Base-by-base conservation (phyloP, 352 stramenopile genomes). In the Phytophthora nicotianae region DNA sequence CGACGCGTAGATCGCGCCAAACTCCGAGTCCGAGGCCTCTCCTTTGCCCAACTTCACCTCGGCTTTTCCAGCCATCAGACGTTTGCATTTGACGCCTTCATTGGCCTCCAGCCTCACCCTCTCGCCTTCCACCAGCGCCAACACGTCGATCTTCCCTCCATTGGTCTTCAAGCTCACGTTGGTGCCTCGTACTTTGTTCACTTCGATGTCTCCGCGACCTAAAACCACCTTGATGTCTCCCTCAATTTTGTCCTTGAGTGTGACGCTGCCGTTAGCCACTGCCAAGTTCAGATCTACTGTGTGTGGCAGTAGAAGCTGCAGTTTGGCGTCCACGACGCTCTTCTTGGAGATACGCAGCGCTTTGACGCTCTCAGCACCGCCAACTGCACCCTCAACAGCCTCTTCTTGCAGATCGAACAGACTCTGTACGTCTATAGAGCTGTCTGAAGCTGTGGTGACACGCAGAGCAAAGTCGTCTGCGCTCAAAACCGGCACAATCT, bases 1-100 rank as follows among this genome's bases (percentile, higher is more conserved):
- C 6, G 79, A 56, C 46, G 81, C 74, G 62, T 94, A 94, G 61
- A 94, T 86, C n/a, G 85, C 85, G 37, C 85, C 83, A 48, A 94
- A 79, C 11, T 78, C 62, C 21, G 80, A 81, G 21, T 70, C 40
- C 0, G 16, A 23, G 0, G 54, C 8, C 0, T 46, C 21, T 13
- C 68, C 65, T 53, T 88, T 88, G 37, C 66, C 62, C 8, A 94
- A 33, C 59, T 88, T 91, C 46, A 90, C 70, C 17, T 88, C 68
- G 0, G 74, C 72, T 5, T 59, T 56, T 8, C 52, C 65, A 0
- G 86, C 75, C 80, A 94, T 86, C n/a, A 91, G 58, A 26, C 74
- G 68, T 60, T 94, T 90, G 49, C 83, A 90, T 2, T 58, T 56
- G 5, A 94, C 48, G 8, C 60, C 47, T 16, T 74, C 80, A 5